These are phyloP conservation scores for Hypoxylon crocopeplum DNA, from an alignment of 495 filamentous ascomycete species.

Conservation along the genomic window DNA sequence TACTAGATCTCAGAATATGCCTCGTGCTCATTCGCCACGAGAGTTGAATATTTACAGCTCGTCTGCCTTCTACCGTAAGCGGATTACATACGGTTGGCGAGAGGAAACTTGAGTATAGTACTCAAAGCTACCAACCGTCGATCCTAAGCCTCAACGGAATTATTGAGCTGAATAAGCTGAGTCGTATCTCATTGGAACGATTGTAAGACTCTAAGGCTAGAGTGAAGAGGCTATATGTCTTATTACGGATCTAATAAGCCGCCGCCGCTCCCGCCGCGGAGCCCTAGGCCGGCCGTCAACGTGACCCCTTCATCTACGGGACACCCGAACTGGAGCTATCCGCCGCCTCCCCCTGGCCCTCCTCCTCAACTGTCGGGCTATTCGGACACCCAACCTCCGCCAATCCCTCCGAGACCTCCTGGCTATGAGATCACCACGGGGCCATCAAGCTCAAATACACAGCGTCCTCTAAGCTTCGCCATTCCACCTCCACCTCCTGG, in stretches of 20 bases:
- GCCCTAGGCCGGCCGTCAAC: conserved; percentile 12
- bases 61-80: neutral
- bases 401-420: conserved; percentile 29
- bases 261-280: conserved; percentile 31
- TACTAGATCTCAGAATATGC: neutral
- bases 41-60: neutral
- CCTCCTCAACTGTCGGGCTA: conserved; percentile 19
- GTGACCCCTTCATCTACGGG: conserved; percentile 1
- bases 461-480: neutral
- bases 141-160: neutral
- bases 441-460: conserved; percentile 3
- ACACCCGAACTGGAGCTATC: conserved; percentile 7
- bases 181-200: neutral
- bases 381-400: conserved; percentile 11
- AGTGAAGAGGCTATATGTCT: neutral
- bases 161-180: neutral
- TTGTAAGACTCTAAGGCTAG: neutral
- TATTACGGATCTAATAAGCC: conserved; percentile 14
- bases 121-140: neutral
- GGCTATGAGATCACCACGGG: conserved; percentile 15
- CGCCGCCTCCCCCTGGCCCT: conserved; percentile 6
- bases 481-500: conserved; percentile 21
- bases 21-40: no score
- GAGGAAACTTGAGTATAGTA: neutral
- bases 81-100: neutral